Evolutionary conservation across 1,284 basidiomycete genomes (phyloP), one percentile per base, ranked within the genome.

Genomic region (Limonomyces culmigenus): DNA sequence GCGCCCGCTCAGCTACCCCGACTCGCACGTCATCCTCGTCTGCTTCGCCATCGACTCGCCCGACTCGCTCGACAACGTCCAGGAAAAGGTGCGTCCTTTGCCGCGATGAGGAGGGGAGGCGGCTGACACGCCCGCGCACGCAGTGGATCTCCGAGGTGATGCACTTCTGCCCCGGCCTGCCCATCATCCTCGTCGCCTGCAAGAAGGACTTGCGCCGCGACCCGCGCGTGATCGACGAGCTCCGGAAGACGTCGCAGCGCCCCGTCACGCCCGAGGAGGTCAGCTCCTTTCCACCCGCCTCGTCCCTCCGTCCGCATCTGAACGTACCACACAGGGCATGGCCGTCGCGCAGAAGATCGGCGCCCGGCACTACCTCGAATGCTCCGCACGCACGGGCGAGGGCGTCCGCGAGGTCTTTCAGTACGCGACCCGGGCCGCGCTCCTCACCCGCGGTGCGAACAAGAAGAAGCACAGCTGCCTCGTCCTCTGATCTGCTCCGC

Each of bases 71-170:
- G 77, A 80, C 55, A 83, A 83, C 60, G 76, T 84, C 17, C 75
- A 80, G 59, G 78, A 81, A 61, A 83, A 81, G 70, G 74, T 71
- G 37, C 40, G 11, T 29, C 15, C 18, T 27, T 27, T 27, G n/a
- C 23, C n/a, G 23, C 8, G 8, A 27, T 27, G 8, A 27, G 8
- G n/a, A 27, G n/a, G n/a, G n/a, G n/a, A n/a, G n/a, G n/a, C n/a
- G n/a, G n/a, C n/a, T 27, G 23, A 27, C 23, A 8, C 23, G 14
- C 4, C 34, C 18, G 6, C 33, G 25, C 25, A 18, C 27, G 32
- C 44, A 79, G 74, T 84, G 79, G 79, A 76, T 78, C 48, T 76
- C 77, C 10, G 79, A 84, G 53, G 77, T 84, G 30, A 65, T 74
- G 50, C 79, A 84, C 57, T 83, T 81, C 63, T 81, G 78, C 58